These are phyloP conservation scores for Lipomyces starkeyi DNA, from an alignment of 805 yeast species.

Conservation along the genomic window DNA sequence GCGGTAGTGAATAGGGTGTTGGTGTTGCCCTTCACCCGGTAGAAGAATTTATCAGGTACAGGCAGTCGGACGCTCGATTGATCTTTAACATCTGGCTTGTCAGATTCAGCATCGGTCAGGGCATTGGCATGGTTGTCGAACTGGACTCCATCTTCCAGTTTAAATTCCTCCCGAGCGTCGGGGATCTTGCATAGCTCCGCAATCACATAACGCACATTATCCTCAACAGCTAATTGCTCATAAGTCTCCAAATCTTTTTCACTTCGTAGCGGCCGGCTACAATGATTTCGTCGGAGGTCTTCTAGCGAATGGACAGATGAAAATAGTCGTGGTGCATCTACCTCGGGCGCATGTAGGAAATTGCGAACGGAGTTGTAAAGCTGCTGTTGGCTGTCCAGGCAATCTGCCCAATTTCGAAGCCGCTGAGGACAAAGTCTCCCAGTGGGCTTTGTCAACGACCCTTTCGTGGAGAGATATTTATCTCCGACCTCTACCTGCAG, in stretches of 20 bases:
- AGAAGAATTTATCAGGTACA: neutral
- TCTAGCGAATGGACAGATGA: neutral
- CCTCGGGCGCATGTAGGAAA: neutral
- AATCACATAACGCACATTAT: neutral
- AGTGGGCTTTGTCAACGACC: neutral
- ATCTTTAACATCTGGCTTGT: neutral
- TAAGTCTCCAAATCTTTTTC: neutral
- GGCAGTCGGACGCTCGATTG: neutral
- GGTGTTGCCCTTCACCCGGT: neutral
- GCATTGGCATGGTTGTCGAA: neutral
- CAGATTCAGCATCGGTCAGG: neutral
- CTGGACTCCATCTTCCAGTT: neutral
- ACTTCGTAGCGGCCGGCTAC: neutral
- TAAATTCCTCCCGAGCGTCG: neutral
- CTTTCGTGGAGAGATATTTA: neutral
- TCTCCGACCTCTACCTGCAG: neutral
- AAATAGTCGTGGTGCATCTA: neutral
- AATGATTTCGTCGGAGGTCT: neutral
- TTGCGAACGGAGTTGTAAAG: conserved; percentile 3
- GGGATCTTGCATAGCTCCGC: neutral
- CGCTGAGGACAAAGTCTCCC: neutral
- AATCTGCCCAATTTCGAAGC: neutral
- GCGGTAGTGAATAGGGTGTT: neutral
- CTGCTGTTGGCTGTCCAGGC: neutral
- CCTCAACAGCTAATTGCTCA: neutral